Percentiles rank a stretch among this genome's conserved stretches.
Evolutionary conservation across 805 yeast species (phyloP).

Genomic region (Gaillardinia entomophila): DNA sequence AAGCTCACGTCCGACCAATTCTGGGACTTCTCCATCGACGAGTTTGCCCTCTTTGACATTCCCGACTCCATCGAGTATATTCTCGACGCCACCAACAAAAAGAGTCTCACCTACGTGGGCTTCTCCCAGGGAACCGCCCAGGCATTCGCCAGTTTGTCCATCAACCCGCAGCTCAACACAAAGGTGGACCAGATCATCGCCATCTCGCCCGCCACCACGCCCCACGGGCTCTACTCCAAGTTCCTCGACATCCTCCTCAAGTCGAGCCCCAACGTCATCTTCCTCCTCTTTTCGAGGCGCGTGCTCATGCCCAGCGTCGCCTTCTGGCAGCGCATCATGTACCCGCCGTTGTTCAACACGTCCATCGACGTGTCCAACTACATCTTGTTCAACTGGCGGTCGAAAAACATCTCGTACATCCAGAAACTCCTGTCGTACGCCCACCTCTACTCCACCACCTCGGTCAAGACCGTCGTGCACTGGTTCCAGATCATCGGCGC

Average conservation of each 20-base stretch:
- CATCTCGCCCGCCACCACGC: conserved; percentile 91
- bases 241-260: conserved; percentile 70
- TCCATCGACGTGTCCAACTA: conserved; percentile 68
- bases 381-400: conserved; percentile 74
- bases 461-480: conserved; percentile 78
- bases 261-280: conserved; percentile 70
- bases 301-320: conserved; percentile 71
- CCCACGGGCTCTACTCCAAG: conserved; percentile 74
- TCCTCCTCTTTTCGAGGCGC: conserved; percentile 64
- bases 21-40: conserved; percentile 90
- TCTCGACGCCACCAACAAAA: conserved; percentile 37
- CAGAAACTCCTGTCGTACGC: conserved; percentile 80
- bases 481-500: conserved; percentile 57
- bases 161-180: conserved; percentile 57
- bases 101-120: conserved; percentile 66
- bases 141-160: conserved; percentile 74
- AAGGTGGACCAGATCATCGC: conserved; percentile 62
- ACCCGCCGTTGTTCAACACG: conserved; percentile 68
- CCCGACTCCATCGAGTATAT: conserved; percentile 79
- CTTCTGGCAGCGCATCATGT: conserved; percentile 74
- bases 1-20: conserved; percentile 41
- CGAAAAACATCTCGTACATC: conserved; percentile 58
- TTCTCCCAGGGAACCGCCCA: conserved; percentile 95
- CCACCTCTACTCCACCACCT: conserved; percentile 85
- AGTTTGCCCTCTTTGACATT: conserved; percentile 85